Conservation (phyloP, 192 early-diverging fungal genomes). For the Entomortierella chlamydospora region DNA sequence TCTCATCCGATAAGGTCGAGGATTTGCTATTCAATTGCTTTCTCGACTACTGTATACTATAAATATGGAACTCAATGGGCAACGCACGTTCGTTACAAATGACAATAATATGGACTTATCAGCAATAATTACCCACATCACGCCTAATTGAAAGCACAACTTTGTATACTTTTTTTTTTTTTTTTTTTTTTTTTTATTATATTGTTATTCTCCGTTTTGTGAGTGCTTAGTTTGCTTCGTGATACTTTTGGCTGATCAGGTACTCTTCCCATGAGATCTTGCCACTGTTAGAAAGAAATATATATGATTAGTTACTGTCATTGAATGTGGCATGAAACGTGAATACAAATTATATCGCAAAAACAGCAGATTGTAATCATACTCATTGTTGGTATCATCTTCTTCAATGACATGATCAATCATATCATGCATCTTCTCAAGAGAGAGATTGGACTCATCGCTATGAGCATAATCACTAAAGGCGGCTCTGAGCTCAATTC, state of each 20-base stretch:
- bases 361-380: too few species aligned
- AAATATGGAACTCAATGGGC: too few species aligned
- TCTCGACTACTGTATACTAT: background rate
- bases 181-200: background rate
- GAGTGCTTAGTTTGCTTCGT: constrained; percentile 5
- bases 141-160: too few species aligned
- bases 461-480: constrained; percentile 60
- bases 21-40: too few species aligned
- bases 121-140: too few species aligned
- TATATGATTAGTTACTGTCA: background rate
- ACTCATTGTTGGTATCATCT: constrained; percentile 83
- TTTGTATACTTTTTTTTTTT: background rate
- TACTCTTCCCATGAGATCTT: constrained; percentile 69
- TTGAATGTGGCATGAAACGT: background rate
- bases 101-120: too few species aligned
- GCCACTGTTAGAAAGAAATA: constrained; percentile 49
- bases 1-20: too few species aligned
- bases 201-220: background rate
- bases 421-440: constrained; percentile 69
- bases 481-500: constrained; percentile 77
- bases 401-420: constrained; percentile 80
- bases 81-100: too few species aligned
- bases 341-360: too few species aligned
- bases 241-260: constrained; percentile 61
- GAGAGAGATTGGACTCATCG: constrained; percentile 25